Base-by-base conservation (phyloP, 164 flowering plant genomes). In the Pachysandra terminalis region DNA sequence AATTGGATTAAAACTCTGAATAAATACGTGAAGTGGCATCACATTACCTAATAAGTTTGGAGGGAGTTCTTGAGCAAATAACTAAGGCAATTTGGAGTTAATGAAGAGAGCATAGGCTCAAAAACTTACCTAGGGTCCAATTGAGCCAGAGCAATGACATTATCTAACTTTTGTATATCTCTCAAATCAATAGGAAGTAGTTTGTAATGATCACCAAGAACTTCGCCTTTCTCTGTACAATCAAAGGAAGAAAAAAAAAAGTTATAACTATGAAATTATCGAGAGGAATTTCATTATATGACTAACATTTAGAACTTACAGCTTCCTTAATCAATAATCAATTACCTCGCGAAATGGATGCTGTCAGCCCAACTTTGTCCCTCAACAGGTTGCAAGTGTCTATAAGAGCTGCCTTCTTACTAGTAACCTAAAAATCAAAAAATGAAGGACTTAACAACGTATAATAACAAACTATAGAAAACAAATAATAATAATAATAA, bases 141-240 rank as follows among this genome's bases (percentile, higher is more conserved):
- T 64, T 80, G 71, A 67, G 97, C 95, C 63, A 78, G 65, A 64
- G 79, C 62, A 57, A 95, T 73, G 51, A 82, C 67, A 64, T 88
- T 81, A 69, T 88, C 81, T 69, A 95, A 82, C 67, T 73, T 81
- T 59, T 75, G 76, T 25, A 87, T 82, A 56, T 95, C 96, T 52
- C 97, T 88, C 77, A 95, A 75, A 79, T 95, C 97, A 71, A 81
- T 83, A 60, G 97, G 96, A 59, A 95, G 91, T 24, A 95, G 79
- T 78, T 86, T 92, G 86, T 95, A 95, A 71, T 84, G 78, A 70
- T 90, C 96, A 73, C 94, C 70, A 57, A 82, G 73, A 48, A 95
- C 86, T 75, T 89, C 89, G 58, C 98, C 97, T 74, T 81, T 85
- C 66, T 89, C 98, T 95, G 87, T 78, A 75, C 37, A 59, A 67